These are phyloP conservation scores for Geranium incanum DNA, from an alignment of 441 rosid species.

Conservation along the genomic window DNA sequence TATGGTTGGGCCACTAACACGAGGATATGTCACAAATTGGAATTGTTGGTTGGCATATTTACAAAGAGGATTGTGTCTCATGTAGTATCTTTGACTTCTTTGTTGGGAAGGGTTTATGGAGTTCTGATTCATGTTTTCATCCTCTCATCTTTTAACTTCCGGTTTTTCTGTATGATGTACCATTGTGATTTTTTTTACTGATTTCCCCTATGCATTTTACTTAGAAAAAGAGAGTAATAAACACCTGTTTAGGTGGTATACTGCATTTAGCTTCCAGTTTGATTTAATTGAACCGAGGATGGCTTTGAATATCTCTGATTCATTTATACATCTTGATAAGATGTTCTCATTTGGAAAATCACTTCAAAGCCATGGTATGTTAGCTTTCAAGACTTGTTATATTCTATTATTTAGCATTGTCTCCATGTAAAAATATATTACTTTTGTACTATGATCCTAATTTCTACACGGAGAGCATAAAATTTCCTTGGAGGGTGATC, in stretches of 20 bases:
- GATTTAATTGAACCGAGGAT: background rate
- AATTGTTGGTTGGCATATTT: slow-evolving; percentile 22
- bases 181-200: background rate
- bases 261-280: background rate
- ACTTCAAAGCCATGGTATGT: background rate
- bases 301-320: background rate
- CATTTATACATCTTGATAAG: background rate
- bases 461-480: background rate
- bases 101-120: slow-evolving; percentile 9
- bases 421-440: background rate
- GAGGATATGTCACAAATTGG: slow-evolving; percentile 16
- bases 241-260: background rate
- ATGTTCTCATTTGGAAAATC: background rate
- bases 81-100: slow-evolving; percentile 16
- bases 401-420: background rate
- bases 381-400: background rate
- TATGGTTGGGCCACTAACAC: slow-evolving; percentile 25
- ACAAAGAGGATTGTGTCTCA: slow-evolving; percentile 12
- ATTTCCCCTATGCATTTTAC: background rate
- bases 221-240: background rate
- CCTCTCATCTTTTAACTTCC: background rate
- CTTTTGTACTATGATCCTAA: background rate
- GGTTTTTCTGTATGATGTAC: slow-evolving; percentile 6
- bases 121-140: slow-evolving; percentile 14
- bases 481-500: no score